Evolutionary conservation across 345 rosid species (phyloP), one percentile per base, ranked within the genome.

Genomic region (Citrus glauca): DNA sequence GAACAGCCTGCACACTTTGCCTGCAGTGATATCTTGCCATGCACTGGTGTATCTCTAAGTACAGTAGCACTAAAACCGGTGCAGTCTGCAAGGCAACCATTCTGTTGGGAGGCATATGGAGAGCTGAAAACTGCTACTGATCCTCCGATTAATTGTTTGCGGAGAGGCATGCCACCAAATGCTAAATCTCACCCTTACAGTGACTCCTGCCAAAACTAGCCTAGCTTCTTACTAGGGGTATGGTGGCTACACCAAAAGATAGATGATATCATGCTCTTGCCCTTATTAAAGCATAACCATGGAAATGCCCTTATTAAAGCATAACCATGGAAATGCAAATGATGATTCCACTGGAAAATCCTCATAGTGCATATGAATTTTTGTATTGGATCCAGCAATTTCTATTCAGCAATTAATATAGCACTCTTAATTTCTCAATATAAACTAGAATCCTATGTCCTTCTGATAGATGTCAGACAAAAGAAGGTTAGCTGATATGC

Each of bases 91-190:
- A 71, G 78, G 78, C 86, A 28, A 38, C 96, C 98, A 69, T 91
- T 88, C 74, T 95, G 98, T 62, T 91, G 92, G 96, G 82, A 93
- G 80, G 82, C 97, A 67, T 88, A 84, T n/a, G 99, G 99, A 70
- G 91, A 90, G 77, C 79, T 90, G 79, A 86, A 82, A 82, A 89
- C 90, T 30, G 11, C 80, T 50, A 90, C 89, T 59, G 84, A 81
- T 42, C 98, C 98, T 40, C 95, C 91, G 78, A 85, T 95, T 62
- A 53, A 73, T 50, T 93, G 97, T 84, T 82, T 93, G 85, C 86
- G 84, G 81, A 73, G 78, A 25, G 94, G 89, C 19, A 82, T 79
- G 66, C 84, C 91, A 72, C 38, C 88, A 65, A 83, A 77, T 70
- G 60, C 79, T 60, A 30, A 55, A 37, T 71, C 72, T 70, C 85